Evolutionary conservation across 2,329 filamentous ascomycete species (phyloP), one percentile per base, ranked within the genome.

Genomic region (Claviceps maximensis): DNA sequence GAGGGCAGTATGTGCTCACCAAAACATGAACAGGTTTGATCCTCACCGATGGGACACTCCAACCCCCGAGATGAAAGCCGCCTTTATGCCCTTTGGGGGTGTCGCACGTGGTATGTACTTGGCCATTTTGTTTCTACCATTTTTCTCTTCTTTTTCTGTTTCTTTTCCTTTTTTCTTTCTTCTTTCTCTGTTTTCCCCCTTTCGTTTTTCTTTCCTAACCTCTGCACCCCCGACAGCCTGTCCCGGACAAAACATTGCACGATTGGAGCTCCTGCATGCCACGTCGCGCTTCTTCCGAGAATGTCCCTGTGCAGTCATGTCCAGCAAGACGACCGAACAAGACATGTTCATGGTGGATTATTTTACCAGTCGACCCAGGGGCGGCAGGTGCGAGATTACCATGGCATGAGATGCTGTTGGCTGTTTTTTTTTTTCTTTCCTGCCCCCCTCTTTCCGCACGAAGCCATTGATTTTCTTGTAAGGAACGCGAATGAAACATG

Each of bases 71-170:
- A 50, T 50, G 48, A 50, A 50, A 13, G 48, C 36, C n/a, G 48
- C 36, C 17, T 50, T 50, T 21, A 42, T 50, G 48, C 48, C 48
- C 17, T 50, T 50, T 50, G 48, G 48, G 1, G 48, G 48, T 19
- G 25, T 40, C 23, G 40, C 38, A 15, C 38, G 49, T 17, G 23
- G 40, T 50, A 50, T 15, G 36, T 50, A 3, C 46, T 27, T 45
- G 8, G 2, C 21, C 21, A 2, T 8, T 9, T 19, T 7, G 38
- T 41, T n/a, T 3, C 17, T 12, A 7, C 4, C 41, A 3, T 23
- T 13, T 44, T 23, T 2, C 0, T 9, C 4, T 42, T 4, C 21
- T n/a, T n/a, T 17, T 27, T 10, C 29, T 2, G 12, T 15, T 12
- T 19, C 2, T 23, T 13, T 44, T 23, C 5, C 0, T 9, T 6